Conservation (phyloP, 2,329 filamentous ascomycete genomes). For the Apiospora arundinis region DNA sequence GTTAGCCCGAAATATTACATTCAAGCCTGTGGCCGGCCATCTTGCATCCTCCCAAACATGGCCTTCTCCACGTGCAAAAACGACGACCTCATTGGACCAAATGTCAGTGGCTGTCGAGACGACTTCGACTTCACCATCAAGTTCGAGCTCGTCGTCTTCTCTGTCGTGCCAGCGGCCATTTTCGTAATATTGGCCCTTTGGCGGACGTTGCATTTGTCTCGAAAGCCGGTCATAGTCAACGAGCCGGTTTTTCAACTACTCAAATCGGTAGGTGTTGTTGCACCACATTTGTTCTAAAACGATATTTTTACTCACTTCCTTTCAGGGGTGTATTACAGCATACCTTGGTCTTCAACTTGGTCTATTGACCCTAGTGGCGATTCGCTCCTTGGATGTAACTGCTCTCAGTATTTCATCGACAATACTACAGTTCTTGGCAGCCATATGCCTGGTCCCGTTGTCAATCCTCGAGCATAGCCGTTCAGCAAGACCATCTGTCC, state of each 20-base stretch:
- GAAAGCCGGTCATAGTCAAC: constrained; percentile 42
- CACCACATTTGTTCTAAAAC: not conserved
- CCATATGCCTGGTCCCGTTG: constrained; percentile 26
- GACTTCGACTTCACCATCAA: constrained; percentile 58
- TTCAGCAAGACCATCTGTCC: constrained; percentile 46
- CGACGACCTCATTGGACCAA: constrained; percentile 50
- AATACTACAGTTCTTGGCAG: constrained; percentile 23
- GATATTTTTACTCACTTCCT: not conserved
- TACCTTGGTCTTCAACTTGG: constrained; percentile 25
- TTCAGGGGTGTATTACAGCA: constrained; percentile 27
- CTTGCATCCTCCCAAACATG: constrained; percentile 18
- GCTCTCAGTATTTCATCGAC: constrained; percentile 23
- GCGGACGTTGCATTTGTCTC: constrained; percentile 40
- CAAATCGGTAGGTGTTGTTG: constrained; percentile 39
- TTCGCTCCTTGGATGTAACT: constrained; percentile 22
- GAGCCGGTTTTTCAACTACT: constrained; percentile 42
- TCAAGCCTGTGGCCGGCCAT: not conserved
- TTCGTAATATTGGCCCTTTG: constrained; percentile 45
- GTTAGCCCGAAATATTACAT: not conserved
- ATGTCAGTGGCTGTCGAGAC: constrained; percentile 51
- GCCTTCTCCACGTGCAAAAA: constrained; percentile 32
- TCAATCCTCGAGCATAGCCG: constrained; percentile 28
- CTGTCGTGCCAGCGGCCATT: constrained; percentile 47
- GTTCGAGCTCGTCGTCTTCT: constrained; percentile 56
- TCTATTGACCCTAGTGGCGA: constrained; percentile 23